Conservation (phyloP, 495 filamentous ascomycete species). For the Cenococcum geophilum region DNA sequence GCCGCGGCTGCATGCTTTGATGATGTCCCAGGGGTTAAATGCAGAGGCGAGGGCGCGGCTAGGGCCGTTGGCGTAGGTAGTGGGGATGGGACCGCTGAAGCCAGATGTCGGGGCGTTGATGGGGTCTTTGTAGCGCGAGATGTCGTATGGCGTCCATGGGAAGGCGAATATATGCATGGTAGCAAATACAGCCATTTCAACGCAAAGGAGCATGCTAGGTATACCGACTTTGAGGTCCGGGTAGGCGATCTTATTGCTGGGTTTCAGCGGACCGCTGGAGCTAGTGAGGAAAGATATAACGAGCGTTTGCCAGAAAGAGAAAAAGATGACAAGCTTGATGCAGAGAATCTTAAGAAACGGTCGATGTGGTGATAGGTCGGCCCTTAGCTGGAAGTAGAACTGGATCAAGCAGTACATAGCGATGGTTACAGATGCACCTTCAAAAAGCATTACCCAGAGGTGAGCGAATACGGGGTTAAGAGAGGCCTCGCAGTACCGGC, state of each 20-base stretch:
- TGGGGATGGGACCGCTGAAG: conserved; percentile 14
- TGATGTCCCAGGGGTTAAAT: conserved; percentile 77
- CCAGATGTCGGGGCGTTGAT: conserved; percentile 42
- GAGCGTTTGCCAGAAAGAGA: conserved; percentile 78
- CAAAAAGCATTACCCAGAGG: conserved; percentile 70
- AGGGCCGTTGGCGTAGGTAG: conserved; percentile 54
- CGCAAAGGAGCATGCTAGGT: conserved; percentile 68
- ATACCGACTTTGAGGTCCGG: conserved; percentile 78
- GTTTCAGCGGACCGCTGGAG: conserved; percentile 41
- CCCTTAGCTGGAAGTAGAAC: conserved; percentile 73
- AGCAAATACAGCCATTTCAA: conserved; percentile 83
- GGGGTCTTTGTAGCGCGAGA: conserved; percentile 40
- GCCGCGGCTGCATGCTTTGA: conserved; percentile 70
- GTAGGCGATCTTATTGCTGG: conserved; percentile 55
- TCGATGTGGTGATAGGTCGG: conserved; percentile 59
- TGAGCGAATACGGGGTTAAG: conserved; percentile 72
- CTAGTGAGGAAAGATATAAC: conserved; percentile 16
- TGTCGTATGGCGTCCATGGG: conserved; percentile 61
- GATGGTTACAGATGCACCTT: conserved; percentile 67
- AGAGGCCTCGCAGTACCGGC: conserved; percentile 71
- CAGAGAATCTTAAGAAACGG: conserved; percentile 80
- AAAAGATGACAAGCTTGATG: conserved; percentile 91
- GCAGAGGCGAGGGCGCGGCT: conserved; percentile 65
- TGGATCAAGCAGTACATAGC: conserved; percentile 93
- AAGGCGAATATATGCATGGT: conserved; percentile 81